phyloP scores from a whole-genome alignment of 441 rosid genomes.

The Aleurites moluccanus region DNA sequence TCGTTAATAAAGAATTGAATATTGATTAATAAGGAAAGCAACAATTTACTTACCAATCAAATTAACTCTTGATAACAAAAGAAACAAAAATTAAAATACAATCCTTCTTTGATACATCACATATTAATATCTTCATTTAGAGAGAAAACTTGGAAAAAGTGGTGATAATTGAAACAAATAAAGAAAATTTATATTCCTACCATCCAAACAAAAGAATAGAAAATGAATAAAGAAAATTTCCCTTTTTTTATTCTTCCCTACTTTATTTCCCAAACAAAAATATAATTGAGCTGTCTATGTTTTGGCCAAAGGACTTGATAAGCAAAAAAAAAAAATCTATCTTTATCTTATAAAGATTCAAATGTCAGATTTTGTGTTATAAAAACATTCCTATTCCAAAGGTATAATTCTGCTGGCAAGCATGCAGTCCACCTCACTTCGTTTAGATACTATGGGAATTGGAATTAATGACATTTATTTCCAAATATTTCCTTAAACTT shows the following conservation, averaged over 20 bases:
- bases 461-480: slow-evolving; percentile 4
- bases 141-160: too few relatives aligned
- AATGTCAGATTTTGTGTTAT: slow-evolving; percentile 3
- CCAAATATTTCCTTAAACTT: slow-evolving; percentile 6
- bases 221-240: background rate
- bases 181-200: too few relatives aligned
- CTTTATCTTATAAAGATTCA: slow-evolving; percentile 2
- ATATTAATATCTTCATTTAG: too few relatives aligned
- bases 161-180: too few relatives aligned
- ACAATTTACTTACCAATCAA: too few relatives aligned
- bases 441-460: background rate
- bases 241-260: background rate
- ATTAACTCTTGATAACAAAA: too few relatives aligned
- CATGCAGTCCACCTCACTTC: slow-evolving; percentile 19
- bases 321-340: background rate
- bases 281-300: slow-evolving; percentile 5
- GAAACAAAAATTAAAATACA: too few relatives aligned
- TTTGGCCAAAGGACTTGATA: background rate
- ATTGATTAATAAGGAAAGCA: too few relatives aligned
- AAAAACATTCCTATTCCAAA: slow-evolving; percentile 18
- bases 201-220: too few relatives aligned
- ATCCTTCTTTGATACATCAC: too few relatives aligned
- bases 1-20: too few relatives aligned
- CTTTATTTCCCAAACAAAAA: background rate
- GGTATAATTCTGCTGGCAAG: slow-evolving; percentile 13